Evolutionary conservation across 805 yeast species (phyloP).

Genomic region (Cyberlindnera xylosilytica): DNA sequence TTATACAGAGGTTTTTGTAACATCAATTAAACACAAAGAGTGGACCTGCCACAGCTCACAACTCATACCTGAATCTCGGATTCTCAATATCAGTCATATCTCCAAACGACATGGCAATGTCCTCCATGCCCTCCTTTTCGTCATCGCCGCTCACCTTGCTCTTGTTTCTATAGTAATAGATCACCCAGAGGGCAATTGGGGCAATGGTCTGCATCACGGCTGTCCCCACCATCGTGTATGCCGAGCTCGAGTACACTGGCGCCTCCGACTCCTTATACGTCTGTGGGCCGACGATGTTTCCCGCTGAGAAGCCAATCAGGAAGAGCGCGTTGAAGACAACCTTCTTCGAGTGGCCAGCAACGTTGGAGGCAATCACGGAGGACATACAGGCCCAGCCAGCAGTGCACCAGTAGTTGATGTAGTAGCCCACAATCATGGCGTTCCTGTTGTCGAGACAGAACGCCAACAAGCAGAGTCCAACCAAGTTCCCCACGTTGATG

Average conservation of each 20-base stretch:
- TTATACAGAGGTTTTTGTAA: too few species aligned
- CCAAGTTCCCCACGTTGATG: slow-evolving; percentile 21
- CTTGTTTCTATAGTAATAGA: slow-evolving; percentile 29
- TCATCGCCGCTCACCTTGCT: background rate
- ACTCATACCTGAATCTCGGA: slow-evolving; percentile 32
- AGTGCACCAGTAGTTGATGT: slow-evolving; percentile 33
- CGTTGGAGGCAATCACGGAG: slow-evolving; percentile 40
- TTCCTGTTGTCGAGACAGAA: slow-evolving; percentile 31
- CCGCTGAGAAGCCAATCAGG: slow-evolving; percentile 62
- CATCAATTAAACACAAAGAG: too few species aligned
- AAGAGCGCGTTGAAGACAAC: slow-evolving; percentile 53
- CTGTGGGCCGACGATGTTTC: slow-evolving; percentile 72
- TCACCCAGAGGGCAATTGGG: slow-evolving; percentile 2
- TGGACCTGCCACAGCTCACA: slow-evolving; percentile 3
- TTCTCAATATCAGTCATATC: slow-evolving; percentile 39
- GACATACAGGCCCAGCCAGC: slow-evolving; percentile 33
- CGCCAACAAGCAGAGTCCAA: slow-evolving; percentile 32
- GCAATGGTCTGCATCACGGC: slow-evolving; percentile 7
- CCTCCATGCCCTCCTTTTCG: background rate
- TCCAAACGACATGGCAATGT: slow-evolving; percentile 27
- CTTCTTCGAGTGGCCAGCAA: slow-evolving; percentile 72
- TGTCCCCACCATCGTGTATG: slow-evolving; percentile 8
- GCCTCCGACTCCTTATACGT: slow-evolving; percentile 55
- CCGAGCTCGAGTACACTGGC: slow-evolving; percentile 47
- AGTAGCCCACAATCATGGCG: slow-evolving; percentile 25